Evolutionary conservation across 768 basidiomycete species (phyloP).

Genomic region (Tylopilus subfusipes): DNA sequence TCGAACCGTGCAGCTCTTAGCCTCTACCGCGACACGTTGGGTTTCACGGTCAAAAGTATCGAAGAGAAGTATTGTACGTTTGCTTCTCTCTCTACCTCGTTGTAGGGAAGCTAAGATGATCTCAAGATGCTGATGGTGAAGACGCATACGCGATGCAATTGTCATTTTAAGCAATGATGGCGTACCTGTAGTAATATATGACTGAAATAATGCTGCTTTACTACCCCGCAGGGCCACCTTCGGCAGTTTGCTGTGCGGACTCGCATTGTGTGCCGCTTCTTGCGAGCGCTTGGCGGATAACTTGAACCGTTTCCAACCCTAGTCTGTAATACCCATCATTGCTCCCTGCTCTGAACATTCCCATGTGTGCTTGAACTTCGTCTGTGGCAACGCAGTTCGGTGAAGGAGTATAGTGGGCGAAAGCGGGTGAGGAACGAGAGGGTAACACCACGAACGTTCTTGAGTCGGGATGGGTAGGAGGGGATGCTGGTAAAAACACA

Average conservation of each 20-base stretch:
- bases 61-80: conserved; percentile 92
- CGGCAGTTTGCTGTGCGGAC: neutral
- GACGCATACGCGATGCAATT: conserved; percentile 92
- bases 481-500: conserved; percentile 66
- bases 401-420: conserved; percentile 57
- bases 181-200: neutral
- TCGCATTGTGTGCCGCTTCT: neutral
- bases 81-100: neutral
- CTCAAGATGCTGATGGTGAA: conserved; percentile 87
- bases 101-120: conserved; percentile 7
- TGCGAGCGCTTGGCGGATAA: conserved; percentile 57
- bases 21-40: conserved; percentile 84
- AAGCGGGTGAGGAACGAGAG: conserved; percentile 41
- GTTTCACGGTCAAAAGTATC: conserved; percentile 81
- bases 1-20: conserved; percentile 92
- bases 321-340: conserved; percentile 92
- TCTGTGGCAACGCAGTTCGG: conserved; percentile 66
- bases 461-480: conserved; percentile 49
- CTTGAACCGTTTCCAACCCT: conserved; percentile 61
- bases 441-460: conserved; percentile 84
- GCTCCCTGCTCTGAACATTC: conserved; percentile 77
- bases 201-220: conserved; percentile 2
- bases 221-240: neutral
- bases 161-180: conserved; percentile 40
- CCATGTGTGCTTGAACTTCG: conserved; percentile 82